Percentiles rank a stretch among this genome's conserved stretches.
These are phyloP conservation scores for Exophiala sideris DNA, from an alignment of 2,329 filamentous ascomycete genomes.

Conservation along the genomic window DNA sequence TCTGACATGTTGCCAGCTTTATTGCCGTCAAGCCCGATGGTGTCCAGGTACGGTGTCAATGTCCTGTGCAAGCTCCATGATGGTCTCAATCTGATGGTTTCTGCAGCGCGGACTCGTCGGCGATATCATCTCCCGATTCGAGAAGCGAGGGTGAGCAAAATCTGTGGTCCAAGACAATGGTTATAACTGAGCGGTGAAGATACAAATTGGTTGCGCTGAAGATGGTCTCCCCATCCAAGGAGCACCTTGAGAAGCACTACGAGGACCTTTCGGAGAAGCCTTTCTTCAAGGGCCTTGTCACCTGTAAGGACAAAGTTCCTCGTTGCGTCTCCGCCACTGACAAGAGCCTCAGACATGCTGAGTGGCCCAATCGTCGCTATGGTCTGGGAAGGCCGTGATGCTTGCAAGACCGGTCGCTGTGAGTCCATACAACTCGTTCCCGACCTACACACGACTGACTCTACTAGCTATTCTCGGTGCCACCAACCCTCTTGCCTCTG, in stretches of 20 bases:
- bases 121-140: slow-evolving; percentile 96
- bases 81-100: not conserved
- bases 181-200: slow-evolving; percentile 46
- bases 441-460: slow-evolving; percentile 4
- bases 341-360: slow-evolving; percentile 71
- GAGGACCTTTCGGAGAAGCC: slow-evolving; percentile 87
- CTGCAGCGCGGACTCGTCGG: slow-evolving; percentile 92
- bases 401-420: slow-evolving; percentile 96
- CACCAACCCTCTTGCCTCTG: slow-evolving; percentile 95
- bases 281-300: slow-evolving; percentile 92
- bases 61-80: not conserved
- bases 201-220: slow-evolving; percentile 99
- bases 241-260: slow-evolving; percentile 98
- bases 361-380: slow-evolving; percentile 97
- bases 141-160: slow-evolving; percentile 67
- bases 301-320: slow-evolving; percentile 58
- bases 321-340: slow-evolving; percentile 12
- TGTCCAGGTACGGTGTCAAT: slow-evolving; percentile 71
- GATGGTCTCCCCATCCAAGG: slow-evolving; percentile 82
- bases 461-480: slow-evolving; percentile 80
- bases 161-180: slow-evolving; percentile 5
- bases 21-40: slow-evolving; percentile 99
- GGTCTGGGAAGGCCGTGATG: slow-evolving; percentile 99
- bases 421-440: slow-evolving; percentile 39
- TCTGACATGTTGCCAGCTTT: slow-evolving; percentile 66